Conservation (phyloP, 2,329 filamentous ascomycete genomes). For the Colletotrichum falcatum region DNA sequence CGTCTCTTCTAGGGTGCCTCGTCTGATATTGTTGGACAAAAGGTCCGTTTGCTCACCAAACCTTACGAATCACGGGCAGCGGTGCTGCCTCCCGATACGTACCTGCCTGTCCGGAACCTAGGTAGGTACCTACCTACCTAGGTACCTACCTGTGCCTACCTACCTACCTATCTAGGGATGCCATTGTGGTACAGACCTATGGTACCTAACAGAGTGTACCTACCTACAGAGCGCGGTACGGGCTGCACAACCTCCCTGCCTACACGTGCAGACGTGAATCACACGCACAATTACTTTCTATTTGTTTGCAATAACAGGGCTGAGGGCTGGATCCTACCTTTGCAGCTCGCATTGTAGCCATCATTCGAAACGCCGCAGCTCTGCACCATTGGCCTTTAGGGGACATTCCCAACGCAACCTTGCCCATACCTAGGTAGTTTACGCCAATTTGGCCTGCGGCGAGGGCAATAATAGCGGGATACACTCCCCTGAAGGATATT, state of each 20-base stretch:
- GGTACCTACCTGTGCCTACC: too few species aligned
- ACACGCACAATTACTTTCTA: slow-evolving; percentile 17
- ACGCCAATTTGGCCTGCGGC: background rate
- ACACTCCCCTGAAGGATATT: background rate
- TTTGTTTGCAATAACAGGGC: slow-evolving; percentile 12
- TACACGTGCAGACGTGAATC: background rate
- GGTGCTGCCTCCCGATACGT: background rate
- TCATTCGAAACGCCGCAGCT: background rate
- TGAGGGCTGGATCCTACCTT: slow-evolving; percentile 3
- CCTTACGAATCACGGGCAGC: background rate
- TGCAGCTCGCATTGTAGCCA: slow-evolving; percentile 9
- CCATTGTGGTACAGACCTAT: background rate
- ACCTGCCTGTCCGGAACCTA: too few species aligned
- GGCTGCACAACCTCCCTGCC: background rate
- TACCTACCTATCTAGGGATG: too few species aligned
- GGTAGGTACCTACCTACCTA: too few species aligned
- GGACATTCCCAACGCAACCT: background rate
- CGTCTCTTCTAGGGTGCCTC: background rate
- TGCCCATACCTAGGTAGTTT: background rate
- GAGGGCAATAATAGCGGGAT: slow-evolving; percentile 22
- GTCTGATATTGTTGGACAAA: background rate
- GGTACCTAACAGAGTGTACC: too few species aligned
- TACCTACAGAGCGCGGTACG: background rate
- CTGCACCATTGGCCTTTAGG: background rate
- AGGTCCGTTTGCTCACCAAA: background rate